Conservation (phyloP, 192 early-diverging fungal genomes). For the Piromyces finnis region DNA sequence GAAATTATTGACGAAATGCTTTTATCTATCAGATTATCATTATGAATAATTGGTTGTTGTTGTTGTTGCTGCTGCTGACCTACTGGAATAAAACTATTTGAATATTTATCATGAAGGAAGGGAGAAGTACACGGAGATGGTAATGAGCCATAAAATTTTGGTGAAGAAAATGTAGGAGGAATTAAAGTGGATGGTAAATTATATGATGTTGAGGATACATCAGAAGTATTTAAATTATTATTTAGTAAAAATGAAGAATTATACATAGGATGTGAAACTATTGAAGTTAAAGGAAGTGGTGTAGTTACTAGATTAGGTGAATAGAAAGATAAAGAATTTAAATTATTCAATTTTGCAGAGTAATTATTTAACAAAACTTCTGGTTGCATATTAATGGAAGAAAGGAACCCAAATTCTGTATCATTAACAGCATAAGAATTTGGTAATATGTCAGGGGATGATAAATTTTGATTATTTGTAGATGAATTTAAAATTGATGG, state of each 20-base stretch:
- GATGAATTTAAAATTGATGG: no score
- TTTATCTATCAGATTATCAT: neutral
- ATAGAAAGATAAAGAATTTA: neutral
- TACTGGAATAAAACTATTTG: neutral
- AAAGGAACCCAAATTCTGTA: no score
- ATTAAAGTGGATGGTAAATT: neutral
- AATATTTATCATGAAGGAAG: neutral
- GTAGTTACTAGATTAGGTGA: neutral
- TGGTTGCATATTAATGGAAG: neutral
- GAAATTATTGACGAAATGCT: neutral
- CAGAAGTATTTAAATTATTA: no score
- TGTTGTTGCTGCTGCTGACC: no score
- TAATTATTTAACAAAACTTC: neutral
- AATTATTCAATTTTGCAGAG: neutral
- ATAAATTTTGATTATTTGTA: no score
- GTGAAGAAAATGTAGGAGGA: neutral
- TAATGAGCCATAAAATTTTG: neutral
- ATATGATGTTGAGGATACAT: neutral
- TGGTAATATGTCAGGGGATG: no score
- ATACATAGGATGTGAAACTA: no score
- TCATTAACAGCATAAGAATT: no score
- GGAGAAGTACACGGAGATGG: neutral
- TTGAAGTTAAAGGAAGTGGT: neutral
- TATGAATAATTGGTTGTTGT: neutral
- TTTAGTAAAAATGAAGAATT: no score